Conservation (phyloP, 164 flowering plant species). For the Aristolochia contorta region DNA sequence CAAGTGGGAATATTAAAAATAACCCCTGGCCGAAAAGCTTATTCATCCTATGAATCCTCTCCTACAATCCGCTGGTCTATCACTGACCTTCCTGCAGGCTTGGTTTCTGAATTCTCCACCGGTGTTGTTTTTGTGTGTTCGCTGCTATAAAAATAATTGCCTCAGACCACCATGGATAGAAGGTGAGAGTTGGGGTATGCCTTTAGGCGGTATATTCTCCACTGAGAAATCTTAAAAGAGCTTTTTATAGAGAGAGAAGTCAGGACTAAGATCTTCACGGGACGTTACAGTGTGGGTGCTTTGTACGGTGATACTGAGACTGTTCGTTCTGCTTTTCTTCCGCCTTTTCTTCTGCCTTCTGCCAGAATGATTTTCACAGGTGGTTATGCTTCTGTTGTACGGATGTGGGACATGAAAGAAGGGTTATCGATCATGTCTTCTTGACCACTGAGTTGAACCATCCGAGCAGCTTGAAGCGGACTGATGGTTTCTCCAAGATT, state of each 20-base stretch:
- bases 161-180: constrained; percentile 80
- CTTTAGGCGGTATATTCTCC: constrained; percentile 24
- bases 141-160: constrained; percentile 49
- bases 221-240: constrained; percentile 62
- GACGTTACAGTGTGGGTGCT: constrained; percentile 54
- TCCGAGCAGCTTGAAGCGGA: constrained; percentile 81
- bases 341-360: constrained; percentile 54
- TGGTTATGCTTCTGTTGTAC: constrained; percentile 67
- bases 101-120: constrained; percentile 65
- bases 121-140: constrained; percentile 75
- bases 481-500: constrained; percentile 67
- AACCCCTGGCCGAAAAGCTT: constrained; percentile 7
- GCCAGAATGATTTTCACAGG: constrained; percentile 69
- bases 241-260: constrained; percentile 78
- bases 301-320: constrained; percentile 81
- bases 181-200: constrained; percentile 89
- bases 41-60: constrained; percentile 16
- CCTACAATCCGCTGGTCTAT: constrained; percentile 24
- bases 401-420: constrained; percentile 88
- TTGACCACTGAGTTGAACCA: constrained; percentile 65
- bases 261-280: constrained; percentile 66
- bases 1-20: constrained; percentile 10
- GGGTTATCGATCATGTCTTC: constrained; percentile 60
- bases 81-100: constrained; percentile 67
- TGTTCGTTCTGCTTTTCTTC: constrained; percentile 54